Evolutionary conservation across 352 stramenopile genomes (phyloP).

Genomic region (Globisporangium rhizosaccharum): DNA sequence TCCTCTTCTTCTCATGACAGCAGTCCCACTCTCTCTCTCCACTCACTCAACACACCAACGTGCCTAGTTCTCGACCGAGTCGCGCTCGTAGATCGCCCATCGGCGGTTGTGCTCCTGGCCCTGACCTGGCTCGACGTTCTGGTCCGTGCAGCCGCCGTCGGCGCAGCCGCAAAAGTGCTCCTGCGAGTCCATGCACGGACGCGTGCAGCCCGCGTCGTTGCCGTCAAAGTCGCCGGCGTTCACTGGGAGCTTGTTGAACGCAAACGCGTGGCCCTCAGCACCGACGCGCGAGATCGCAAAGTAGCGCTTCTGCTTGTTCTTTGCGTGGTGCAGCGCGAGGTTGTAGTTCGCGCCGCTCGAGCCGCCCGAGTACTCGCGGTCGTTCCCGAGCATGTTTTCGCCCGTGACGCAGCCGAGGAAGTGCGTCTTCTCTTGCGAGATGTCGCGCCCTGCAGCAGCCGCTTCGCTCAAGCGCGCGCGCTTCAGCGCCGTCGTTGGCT

Average conservation of each 20-base stretch:
- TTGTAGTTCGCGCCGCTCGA: slow-evolving; percentile 88
- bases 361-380: slow-evolving; percentile 86
- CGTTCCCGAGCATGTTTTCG: slow-evolving; percentile 80
- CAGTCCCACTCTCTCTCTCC: background rate
- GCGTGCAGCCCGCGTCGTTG: slow-evolving; percentile 77
- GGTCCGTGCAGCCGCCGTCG: slow-evolving; percentile 73
- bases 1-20: background rate
- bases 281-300: slow-evolving; percentile 81
- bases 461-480: slow-evolving; percentile 52
- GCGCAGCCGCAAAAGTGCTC: slow-evolving; percentile 82
- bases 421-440: slow-evolving; percentile 69
- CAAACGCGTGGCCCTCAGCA: slow-evolving; percentile 83
- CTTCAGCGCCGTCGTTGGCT: slow-evolving; percentile 62
- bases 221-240: slow-evolving; percentile 60
- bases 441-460: slow-evolving; percentile 37
- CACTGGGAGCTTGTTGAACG: slow-evolving; percentile 83
- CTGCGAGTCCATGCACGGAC: slow-evolving; percentile 70
- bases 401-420: slow-evolving; percentile 82
- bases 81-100: slow-evolving; percentile 87
- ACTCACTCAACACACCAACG: background rate
- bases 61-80: slow-evolving; percentile 18
- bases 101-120: slow-evolving; percentile 88
- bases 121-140: slow-evolving; percentile 52
- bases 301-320: slow-evolving; percentile 80
- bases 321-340: slow-evolving; percentile 82